phyloP scores from a whole-genome alignment of 495 filamentous ascomycete species.

The Penicillium bovifimosum region DNA sequence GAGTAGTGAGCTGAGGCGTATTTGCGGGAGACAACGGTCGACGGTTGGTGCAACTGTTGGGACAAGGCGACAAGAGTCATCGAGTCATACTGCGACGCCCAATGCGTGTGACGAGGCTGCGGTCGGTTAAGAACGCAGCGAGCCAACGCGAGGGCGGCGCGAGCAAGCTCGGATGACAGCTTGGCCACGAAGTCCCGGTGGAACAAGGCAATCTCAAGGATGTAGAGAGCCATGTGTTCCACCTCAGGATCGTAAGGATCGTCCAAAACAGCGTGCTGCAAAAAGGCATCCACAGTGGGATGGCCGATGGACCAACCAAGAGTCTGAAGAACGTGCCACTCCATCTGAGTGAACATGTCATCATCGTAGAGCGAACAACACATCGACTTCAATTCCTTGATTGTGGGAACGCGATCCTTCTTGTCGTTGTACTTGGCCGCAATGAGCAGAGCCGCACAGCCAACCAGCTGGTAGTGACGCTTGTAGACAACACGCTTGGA shows the following conservation, averaged over 20 bases:
- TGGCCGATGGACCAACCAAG: constrained; percentile 93
- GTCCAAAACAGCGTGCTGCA: constrained; percentile 68
- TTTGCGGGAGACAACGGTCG: constrained; percentile 78
- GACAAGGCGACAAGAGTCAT: constrained; percentile 75
- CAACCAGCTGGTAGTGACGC: constrained; percentile 96
- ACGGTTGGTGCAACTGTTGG: constrained; percentile 81
- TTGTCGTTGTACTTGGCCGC: constrained; percentile 98
- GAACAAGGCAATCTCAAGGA: constrained; percentile 90
- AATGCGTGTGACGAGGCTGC: constrained; percentile 67
- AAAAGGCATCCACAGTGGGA: constrained; percentile 89
- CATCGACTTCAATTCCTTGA: constrained; percentile 96
- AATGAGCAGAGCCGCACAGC: constrained; percentile 92
- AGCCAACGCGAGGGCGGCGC: constrained; percentile 78
- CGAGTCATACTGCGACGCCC: constrained; percentile 76
- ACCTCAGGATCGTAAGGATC: constrained; percentile 68
- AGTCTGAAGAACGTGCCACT: constrained; percentile 99
- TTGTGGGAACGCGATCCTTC: constrained; percentile 93
- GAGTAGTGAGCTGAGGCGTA: constrained; percentile 79
- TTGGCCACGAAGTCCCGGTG: constrained; percentile 93
- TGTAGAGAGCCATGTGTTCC: constrained; percentile 90
- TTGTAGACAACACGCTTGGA: constrained; percentile 98
- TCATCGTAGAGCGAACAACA: constrained; percentile 98
- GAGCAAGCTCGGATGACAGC: constrained; percentile 82
- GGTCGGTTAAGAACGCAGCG: constrained; percentile 78
- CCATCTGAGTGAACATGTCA: constrained; percentile 99